Conservation (phyloP, 257 asterid genomes). For the Leonotis leonurus region DNA sequence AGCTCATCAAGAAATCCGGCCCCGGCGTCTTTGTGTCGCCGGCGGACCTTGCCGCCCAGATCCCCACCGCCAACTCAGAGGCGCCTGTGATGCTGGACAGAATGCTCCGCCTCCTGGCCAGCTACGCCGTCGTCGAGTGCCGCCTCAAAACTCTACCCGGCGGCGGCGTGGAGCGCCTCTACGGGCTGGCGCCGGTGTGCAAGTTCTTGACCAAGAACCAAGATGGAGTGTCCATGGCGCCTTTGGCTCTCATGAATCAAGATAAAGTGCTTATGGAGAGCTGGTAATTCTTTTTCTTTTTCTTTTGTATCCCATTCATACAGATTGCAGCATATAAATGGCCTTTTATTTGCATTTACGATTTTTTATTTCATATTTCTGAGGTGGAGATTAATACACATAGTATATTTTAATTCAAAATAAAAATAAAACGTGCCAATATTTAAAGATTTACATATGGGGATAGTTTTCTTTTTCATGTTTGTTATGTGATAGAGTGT, state of each 20-base stretch:
- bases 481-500: too few species aligned
- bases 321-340: too few species aligned
- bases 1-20: neutral
- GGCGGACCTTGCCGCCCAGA: neutral
- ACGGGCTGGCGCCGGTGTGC: constrained; percentile 24
- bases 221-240: constrained; percentile 26
- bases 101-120: neutral
- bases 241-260: constrained; percentile 14
- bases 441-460: too few species aligned
- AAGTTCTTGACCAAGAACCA: constrained; percentile 26
- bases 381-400: too few species aligned
- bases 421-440: too few species aligned
- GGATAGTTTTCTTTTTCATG: too few species aligned
- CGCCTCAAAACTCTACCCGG: neutral
- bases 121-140: constrained; percentile 20
- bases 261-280: constrained; percentile 23
- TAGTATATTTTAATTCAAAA: too few species aligned
- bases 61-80: neutral
- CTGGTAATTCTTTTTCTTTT: too few species aligned
- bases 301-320: too few species aligned
- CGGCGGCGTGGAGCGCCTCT: constrained; percentile 19
- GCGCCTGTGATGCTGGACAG: neutral
- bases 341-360: too few species aligned
- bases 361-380: too few species aligned
- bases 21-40: neutral